Conservation (phyloP, 164 flowering plant genomes). For the Malania oleifera region DNA sequence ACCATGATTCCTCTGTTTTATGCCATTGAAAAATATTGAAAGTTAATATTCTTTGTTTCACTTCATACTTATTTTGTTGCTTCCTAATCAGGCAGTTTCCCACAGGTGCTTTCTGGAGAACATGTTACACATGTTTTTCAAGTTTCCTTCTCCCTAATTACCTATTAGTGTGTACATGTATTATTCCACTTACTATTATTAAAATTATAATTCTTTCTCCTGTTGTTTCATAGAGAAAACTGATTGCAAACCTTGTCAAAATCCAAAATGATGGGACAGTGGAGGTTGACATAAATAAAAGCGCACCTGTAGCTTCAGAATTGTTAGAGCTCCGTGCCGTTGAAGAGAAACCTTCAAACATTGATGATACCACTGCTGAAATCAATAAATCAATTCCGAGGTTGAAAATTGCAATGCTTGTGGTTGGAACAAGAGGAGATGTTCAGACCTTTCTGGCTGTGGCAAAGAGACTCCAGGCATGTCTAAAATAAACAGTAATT, state of each 20-base stretch:
- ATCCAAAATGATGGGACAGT: slow-evolving; percentile 87
- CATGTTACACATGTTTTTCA: neutral
- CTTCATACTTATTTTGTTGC: too few relatives aligned
- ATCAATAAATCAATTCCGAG: slow-evolving; percentile 54
- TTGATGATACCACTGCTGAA: slow-evolving; percentile 25
- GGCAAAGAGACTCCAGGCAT: slow-evolving; percentile 87
- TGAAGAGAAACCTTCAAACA: slow-evolving; percentile 27
- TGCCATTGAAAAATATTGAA: neutral
- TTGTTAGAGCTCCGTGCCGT: slow-evolving; percentile 54
- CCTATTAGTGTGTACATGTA: neutral
- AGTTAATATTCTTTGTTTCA: neutral
- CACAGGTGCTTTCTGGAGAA: neutral
- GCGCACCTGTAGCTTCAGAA: slow-evolving; percentile 68
- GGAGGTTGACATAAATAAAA: slow-evolving; percentile 62
- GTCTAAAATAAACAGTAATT: slow-evolving; percentile 6
- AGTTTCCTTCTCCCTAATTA: neutral
- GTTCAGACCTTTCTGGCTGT: slow-evolving; percentile 89
- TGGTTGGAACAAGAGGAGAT: slow-evolving; percentile 97
- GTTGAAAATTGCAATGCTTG: slow-evolving; percentile 77
- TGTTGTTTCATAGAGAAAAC: slow-evolving; percentile 48
- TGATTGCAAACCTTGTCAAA: slow-evolving; percentile 66
- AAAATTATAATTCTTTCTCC: neutral
- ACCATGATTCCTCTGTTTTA: neutral
- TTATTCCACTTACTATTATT: too few relatives aligned
- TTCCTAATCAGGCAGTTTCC: neutral